These are phyloP conservation scores for Triangularia verruculosa DNA, from an alignment of 2,329 filamentous ascomycete genomes.

Conservation along the genomic window DNA sequence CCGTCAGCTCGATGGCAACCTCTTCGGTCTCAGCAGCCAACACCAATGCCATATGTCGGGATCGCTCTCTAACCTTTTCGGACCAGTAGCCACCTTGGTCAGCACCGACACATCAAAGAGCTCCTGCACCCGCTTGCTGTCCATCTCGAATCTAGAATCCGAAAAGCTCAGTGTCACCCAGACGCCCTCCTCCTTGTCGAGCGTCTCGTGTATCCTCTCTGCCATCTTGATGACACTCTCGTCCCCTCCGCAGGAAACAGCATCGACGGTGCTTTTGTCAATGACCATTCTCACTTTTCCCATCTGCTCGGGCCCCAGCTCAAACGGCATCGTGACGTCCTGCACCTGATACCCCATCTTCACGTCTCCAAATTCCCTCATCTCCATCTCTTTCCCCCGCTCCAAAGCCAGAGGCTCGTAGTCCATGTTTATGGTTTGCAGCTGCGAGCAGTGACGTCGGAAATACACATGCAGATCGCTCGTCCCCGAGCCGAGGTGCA, in stretches of 20 bases:
- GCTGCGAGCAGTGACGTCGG: constrained; percentile 39
- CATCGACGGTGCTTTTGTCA: constrained; percentile 51
- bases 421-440: constrained; percentile 46
- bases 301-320: background rate
- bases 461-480: constrained; percentile 49
- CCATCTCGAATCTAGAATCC: constrained; percentile 36
- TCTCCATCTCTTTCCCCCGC: constrained; percentile 42
- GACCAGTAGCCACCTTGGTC: constrained; percentile 39
- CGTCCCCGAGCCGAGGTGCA: constrained; percentile 49
- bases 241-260: constrained; percentile 45
- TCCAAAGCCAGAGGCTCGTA: constrained; percentile 48
- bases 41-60: constrained; percentile 48
- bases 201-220: constrained; percentile 33
- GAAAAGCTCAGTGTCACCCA: constrained; percentile 52
- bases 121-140: constrained; percentile 22
- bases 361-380: constrained; percentile 42
- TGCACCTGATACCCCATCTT: constrained; percentile 42
- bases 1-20: background rate
- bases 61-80: constrained; percentile 40
- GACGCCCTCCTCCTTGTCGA: constrained; percentile 36
- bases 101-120: constrained; percentile 42
- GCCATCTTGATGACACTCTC: constrained; percentile 40
- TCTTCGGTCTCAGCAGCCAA: constrained; percentile 40
- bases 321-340: constrained; percentile 42
- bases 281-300: constrained; percentile 41